Evolutionary conservation across 768 basidiomycete genomes (phyloP).

Genomic region (Cystofilobasidium capitatum): DNA sequence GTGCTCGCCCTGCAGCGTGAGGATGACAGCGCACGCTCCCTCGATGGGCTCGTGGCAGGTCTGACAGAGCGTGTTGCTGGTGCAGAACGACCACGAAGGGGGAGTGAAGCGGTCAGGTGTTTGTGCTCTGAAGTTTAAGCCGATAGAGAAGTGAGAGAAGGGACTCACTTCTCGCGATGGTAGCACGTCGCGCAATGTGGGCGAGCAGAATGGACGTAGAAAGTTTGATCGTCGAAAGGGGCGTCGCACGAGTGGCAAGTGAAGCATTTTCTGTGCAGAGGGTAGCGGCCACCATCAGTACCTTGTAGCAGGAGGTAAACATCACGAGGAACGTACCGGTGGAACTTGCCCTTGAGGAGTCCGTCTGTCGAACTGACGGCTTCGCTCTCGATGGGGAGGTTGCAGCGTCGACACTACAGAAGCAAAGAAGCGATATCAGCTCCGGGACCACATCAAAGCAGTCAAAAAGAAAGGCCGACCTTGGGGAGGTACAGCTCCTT

Average conservation of each 20-base stretch:
- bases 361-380: slow-evolving; percentile 87
- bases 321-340: neutral
- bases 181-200: slow-evolving; percentile 89
- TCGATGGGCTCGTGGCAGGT: slow-evolving; percentile 82
- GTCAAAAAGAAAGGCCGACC: slow-evolving; percentile 43
- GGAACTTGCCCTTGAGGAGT: slow-evolving; percentile 60
- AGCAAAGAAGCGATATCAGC: slow-evolving; percentile 18
- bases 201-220: slow-evolving; percentile 83
- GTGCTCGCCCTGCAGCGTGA: neutral
- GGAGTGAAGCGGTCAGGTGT: neutral
- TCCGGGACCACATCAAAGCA: slow-evolving; percentile 11
- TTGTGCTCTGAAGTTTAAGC: neutral
- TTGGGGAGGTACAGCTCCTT: slow-evolving; percentile 93
- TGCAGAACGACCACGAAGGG: neutral
- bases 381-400: slow-evolving; percentile 74
- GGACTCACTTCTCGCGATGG: slow-evolving; percentile 64
- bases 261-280: slow-evolving; percentile 68
- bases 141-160: neutral
- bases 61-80: slow-evolving; percentile 62
- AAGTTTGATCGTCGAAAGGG: slow-evolving; percentile 83
- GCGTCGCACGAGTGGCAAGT: slow-evolving; percentile 73
- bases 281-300: neutral
- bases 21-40: slow-evolving; percentile 69
- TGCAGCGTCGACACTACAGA: slow-evolving; percentile 72
- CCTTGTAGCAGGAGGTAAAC: too few relatives aligned